phyloP scores from a whole-genome alignment of 768 basidiomycete species.

The Hygrophorus pudorinus region DNA sequence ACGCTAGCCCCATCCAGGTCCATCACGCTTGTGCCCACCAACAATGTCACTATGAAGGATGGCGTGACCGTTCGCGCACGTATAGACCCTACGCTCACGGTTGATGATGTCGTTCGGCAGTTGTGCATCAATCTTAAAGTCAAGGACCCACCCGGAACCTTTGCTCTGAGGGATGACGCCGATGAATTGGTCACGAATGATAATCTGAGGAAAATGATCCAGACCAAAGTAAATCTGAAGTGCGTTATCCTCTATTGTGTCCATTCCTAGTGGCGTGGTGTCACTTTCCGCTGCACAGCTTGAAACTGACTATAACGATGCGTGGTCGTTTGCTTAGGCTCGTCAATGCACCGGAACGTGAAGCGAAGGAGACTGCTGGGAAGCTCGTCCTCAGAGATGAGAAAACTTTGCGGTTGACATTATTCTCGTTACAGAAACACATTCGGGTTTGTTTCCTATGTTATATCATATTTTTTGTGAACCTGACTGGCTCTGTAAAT shows the following conservation, averaged over 20 bases:
- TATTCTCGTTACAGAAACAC: slow-evolving; percentile 73
- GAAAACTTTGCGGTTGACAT: slow-evolving; percentile 49
- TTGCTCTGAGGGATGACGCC: slow-evolving; percentile 71
- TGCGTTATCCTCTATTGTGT: slow-evolving; percentile 24
- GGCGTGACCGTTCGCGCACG: slow-evolving; percentile 70
- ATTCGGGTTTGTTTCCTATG: slow-evolving; percentile 43
- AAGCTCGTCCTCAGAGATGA: slow-evolving; percentile 56
- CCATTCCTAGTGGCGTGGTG: background rate
- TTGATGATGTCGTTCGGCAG: slow-evolving; percentile 78
- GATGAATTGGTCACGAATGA: slow-evolving; percentile 83
- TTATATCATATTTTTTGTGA: background rate
- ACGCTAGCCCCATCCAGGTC: slow-evolving; percentile 22
- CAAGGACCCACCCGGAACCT: slow-evolving; percentile 60
- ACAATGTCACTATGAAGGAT: slow-evolving; percentile 71
- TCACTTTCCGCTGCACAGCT: background rate
- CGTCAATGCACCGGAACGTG: slow-evolving; percentile 69
- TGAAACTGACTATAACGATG: slow-evolving; percentile 2
- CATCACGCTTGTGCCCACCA: slow-evolving; percentile 62
- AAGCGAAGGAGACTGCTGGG: slow-evolving; percentile 67
- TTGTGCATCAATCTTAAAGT: slow-evolving; percentile 76
- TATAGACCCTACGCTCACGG: slow-evolving; percentile 76
- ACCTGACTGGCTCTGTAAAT: slow-evolving; percentile 1
- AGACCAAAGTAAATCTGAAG: slow-evolving; percentile 70
- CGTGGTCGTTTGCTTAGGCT: slow-evolving; percentile 34
- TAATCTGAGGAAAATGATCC: slow-evolving; percentile 76